A percentile compares a stretch with the other conserved stretches of the same genome.
Evolutionary conservation across 176 grass and related monocot species (phyloP).

Genomic region (Phyllostachys edulis): DNA sequence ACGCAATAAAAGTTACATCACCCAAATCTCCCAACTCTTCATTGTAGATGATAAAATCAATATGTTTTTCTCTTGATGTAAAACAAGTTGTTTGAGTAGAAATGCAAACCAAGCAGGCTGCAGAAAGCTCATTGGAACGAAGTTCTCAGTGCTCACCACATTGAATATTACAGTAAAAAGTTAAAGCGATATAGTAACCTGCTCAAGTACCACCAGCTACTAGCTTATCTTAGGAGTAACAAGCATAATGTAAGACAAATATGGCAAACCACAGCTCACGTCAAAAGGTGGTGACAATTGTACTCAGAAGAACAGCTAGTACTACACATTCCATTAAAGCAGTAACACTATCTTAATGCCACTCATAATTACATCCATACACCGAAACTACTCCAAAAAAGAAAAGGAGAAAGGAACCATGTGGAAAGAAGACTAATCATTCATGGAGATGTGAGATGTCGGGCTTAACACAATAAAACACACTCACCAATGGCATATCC

Average conservation of each 20-base stretch:
- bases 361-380: conserved; percentile 17
- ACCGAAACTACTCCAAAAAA: conserved; percentile 3
- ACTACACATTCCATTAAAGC: conserved; percentile 24
- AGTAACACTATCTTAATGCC: background rate
- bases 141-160: background rate
- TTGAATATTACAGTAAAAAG: background rate
- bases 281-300: conserved; percentile 20
- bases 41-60: background rate
- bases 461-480: conserved; percentile 27
- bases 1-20: background rate
- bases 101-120: background rate
- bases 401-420: conserved; percentile 30
- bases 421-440: conserved; percentile 41
- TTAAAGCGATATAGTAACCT: background rate
- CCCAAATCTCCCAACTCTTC: background rate
- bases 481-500: conserved; percentile 17
- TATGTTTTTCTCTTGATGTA: background rate
- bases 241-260: background rate
- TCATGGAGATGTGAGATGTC: conserved; percentile 40
- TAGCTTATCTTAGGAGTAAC: conserved; percentile 10
- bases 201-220: background rate
- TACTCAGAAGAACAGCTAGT: background rate
- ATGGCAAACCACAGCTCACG: conserved; percentile 19
- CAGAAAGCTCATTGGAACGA: background rate
- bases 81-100: background rate